Base-by-base conservation (phyloP, 2,329 filamentous ascomycete genomes). In the Aspergillus fischeri region DNA sequence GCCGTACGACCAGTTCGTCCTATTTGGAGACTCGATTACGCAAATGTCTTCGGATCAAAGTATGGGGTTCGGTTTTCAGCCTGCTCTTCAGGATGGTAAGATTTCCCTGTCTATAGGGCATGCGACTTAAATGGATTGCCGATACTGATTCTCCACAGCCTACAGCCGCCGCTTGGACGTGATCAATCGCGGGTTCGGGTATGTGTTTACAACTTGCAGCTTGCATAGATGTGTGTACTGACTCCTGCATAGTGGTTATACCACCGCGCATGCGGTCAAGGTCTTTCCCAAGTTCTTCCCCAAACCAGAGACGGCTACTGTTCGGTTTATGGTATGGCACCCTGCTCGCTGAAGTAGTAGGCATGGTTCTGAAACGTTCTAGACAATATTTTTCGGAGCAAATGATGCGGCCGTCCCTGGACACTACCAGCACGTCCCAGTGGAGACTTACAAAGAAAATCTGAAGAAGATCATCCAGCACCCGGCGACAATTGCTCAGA, bases 11-110 rank as follows among this genome's bases (percentile, higher is more conserved):
- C 90, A 92, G 68, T 80, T 92, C 65, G 80, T 97, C 60, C 84
- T 97, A 25, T 89, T 97, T 60, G 93, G 93, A 54, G 94, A 97
- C 76, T 96, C 91, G 32, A 87, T 97, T 60, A 87, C 93, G 51
- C 86, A 97, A 69, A 79, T 82, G 45, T 83, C 86, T 1, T 83
- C 83, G 61, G 79, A 81, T 38, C 78, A 86, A 51, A 75, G 82
- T 10, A 77, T 84, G 56, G 90, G 88, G 17, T 93, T 92, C 73
- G 90, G 83, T 0, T 90, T 95, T 66, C 85, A 87, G 57, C 83
- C 88, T 24, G 86, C 84, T 17, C 77, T 96, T 3, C 86, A 92
- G 70, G 75, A 84, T 63, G 82, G 89, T 91, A 65, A 71, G 25
- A 7, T 6, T 47, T 8, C 20, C 6, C 25, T 20, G 24, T 55